Base-by-base conservation (phyloP, 768 basidiomycete species). In the Gautieria morchelliformis region DNA sequence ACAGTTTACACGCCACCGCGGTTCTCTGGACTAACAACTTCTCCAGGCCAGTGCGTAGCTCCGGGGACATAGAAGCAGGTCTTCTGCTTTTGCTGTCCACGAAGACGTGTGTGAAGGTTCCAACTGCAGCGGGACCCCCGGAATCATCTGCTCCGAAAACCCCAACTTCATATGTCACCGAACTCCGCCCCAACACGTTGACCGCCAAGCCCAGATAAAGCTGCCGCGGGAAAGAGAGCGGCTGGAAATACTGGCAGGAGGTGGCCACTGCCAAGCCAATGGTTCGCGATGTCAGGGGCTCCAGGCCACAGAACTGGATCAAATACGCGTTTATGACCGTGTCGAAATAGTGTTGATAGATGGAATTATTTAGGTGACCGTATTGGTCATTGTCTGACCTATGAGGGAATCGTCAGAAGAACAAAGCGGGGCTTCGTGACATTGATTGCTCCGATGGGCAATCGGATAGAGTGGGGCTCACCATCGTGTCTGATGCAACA, bases 351-450 rank as follows among this genome's bases (percentile, higher is more conserved):
- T 87, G 85, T 65, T 88, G 87, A 69, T 89, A 92, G 15, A 89
- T 71, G 0, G 85, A 76, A 68, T 91, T 92, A 70, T 91, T 90
- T 64, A 90, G 72, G 60, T 91, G 89, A 12, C 79, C 76, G 65
- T 91, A 91, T 63, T 89, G 87, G 73, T 91, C 89, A 63, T 90
- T 91, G 75, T 91, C 89, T 63, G 79, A 87, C 89, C 89, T 91
- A 61, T 37, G 35, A 37, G 10, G 14, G 4, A 44, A 22, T 10
- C 2, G 45, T 1, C 19, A 17, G 24, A 46, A 6, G 27, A 27
- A 27, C 27, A 27, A 27, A 27, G 27, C 27, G 27, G 27, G 5
- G 27, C 27, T 27, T 27, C 27, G 27, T 27, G 27, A 27, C 3
- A 27, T 5, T 27, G 27, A 27, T 27, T 27, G 27, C n/a, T n/a